Base-by-base conservation (phyloP, 192 early-diverging fungal genomes). In the Entomortierella beljakovae region DNA sequence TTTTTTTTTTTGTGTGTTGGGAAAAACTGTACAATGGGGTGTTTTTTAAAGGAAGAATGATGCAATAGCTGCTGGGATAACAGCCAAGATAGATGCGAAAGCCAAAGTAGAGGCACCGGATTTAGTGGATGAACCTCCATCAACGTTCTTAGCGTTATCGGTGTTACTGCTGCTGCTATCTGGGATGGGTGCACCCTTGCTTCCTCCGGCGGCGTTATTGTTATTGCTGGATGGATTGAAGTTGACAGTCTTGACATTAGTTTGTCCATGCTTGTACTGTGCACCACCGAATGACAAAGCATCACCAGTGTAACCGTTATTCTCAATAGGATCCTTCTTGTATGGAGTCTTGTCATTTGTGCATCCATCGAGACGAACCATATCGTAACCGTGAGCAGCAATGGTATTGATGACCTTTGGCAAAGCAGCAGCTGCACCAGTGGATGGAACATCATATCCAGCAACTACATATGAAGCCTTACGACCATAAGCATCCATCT, bases 351-450 rank as follows among this genome's bases (percentile, higher is more conserved):
- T 86, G 64, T 86, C 85, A 22, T 83, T 80, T 22, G 73, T 57
- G 62, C 85, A 86, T n/a, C 85, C 85, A 59, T 86, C 85, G 43
- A 86, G 40, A 32, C 85, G 71, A 9, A 86, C 85, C 85, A 86
- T 86, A 46, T 82, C 83, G 34, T 86, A 86, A 3, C 85, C 83
- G 28, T 80, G 49, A 0, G 83, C 62, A 40, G 79, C 51, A 38
- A 86, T 86, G 16, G 70, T 64, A n/a, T 75, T 81, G 29, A 86
- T 42, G 16, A 84, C 73, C 72, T 82, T 76, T 20, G 82, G 76
- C 28, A 86, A 56, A 7, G 77, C 85, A 13, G 81, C 71, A 13
- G 75, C 80, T 13, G 83, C 80, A 5, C 85, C 85, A 18, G 83
- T 86, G 22, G 76, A 65, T 25, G 85, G 85, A 35, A 86, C 83